Conservation (phyloP, 495 filamentous ascomycete genomes). For the Lasiosphaeria ovina region DNA sequence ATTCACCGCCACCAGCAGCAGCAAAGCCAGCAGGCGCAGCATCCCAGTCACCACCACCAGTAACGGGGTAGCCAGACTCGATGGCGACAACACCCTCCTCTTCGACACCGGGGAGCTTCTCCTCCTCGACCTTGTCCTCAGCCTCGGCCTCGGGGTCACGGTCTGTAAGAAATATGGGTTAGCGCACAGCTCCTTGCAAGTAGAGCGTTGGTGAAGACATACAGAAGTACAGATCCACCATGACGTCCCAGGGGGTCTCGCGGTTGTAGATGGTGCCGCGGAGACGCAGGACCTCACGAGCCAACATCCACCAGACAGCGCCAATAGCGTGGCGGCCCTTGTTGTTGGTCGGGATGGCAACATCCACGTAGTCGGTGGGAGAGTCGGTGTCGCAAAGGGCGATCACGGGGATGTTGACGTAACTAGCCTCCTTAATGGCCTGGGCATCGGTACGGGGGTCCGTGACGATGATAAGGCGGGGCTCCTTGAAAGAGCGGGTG, state of each 20-base stretch:
- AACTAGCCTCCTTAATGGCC: conserved; percentile 99
- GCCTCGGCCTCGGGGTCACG: conserved; percentile 98
- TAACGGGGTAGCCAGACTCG: conserved; percentile 66
- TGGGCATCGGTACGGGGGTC: conserved; percentile 99
- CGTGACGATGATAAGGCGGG: conserved; percentile 98
- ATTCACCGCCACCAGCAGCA: conserved; percentile 52
- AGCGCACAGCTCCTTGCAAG: conserved; percentile 10
- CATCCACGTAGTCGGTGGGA: conserved; percentile 98
- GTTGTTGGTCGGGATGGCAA: conserved; percentile 99
- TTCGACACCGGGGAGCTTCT: conserved; percentile 73
- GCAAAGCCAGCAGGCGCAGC: conserved; percentile 61
- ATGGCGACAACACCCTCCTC: conserved; percentile 78
- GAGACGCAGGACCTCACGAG: conserved; percentile 98
- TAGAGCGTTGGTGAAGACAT: conserved; percentile 26
- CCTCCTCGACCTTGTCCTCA: conserved; percentile 77
- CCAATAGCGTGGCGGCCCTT: conserved; percentile 99
- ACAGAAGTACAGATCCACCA: conserved; percentile 99
- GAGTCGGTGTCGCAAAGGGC: conserved; percentile 99
- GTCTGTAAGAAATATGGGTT: conserved; percentile 48
- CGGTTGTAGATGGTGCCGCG: conserved; percentile 92
- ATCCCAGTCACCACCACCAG: conserved; percentile 65
- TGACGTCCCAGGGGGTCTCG: conserved; percentile 95
- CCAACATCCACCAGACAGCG: conserved; percentile 98
- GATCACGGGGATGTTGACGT: conserved; percentile 99
- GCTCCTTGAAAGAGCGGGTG: conserved; percentile 99